These are phyloP conservation scores for Debaryomyces coudertii DNA, from an alignment of 1,139 yeast species.

Conservation along the genomic window DNA sequence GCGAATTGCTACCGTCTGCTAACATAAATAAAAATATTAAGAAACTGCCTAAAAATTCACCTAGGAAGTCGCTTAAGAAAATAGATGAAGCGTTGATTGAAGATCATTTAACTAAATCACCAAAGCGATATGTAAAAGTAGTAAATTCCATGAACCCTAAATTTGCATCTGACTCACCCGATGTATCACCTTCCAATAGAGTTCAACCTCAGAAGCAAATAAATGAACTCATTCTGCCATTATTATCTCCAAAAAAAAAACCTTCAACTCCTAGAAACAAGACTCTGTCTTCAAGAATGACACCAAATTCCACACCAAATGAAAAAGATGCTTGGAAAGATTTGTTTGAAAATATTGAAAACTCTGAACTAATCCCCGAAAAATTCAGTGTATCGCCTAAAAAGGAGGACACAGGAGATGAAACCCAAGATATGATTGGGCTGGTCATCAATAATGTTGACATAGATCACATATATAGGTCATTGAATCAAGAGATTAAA, in stretches of 20 bases:
- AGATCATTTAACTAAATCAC: conserved; percentile 23
- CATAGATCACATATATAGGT: conserved; percentile 1
- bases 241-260: conserved; percentile 4
- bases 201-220: conserved; percentile 10
- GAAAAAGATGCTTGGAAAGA: conserved; percentile 27
- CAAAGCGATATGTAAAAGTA: conserved; percentile 21
- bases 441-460: conserved; percentile 1
- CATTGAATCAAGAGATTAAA: conserved; percentile 2
- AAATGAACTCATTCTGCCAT: conserved; percentile 5
- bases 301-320: conserved; percentile 12
- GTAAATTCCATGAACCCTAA: conserved; percentile 13
- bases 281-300: background rate
- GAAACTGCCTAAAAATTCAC: conserved; percentile 1
- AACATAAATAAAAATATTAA: conserved; percentile 3
- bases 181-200: conserved; percentile 8
- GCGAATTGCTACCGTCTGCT: conserved; percentile 9
- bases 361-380: background rate
- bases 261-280: background rate
- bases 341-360: conserved; percentile 22
- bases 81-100: conserved; percentile 8
- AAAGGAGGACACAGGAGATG: background rate
- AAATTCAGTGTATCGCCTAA: background rate
- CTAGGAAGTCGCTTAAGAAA: conserved; percentile 5
- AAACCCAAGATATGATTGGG: background rate
- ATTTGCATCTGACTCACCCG: background rate